Conservation (phyloP, 2,329 filamentous ascomycete species). For the Blastomyces emzantsi region DNA sequence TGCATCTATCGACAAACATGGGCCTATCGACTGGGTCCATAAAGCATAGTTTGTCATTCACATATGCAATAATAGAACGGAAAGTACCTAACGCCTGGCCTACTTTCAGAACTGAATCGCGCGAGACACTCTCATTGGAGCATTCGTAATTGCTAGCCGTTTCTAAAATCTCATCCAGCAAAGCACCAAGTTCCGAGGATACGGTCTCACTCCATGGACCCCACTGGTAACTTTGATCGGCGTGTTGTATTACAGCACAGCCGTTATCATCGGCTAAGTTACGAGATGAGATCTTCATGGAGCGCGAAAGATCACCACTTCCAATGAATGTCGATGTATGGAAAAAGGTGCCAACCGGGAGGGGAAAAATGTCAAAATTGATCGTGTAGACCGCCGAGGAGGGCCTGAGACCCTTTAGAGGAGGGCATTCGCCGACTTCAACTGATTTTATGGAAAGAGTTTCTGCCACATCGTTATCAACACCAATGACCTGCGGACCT, state of each 20-base stretch:
- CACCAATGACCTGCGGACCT: constrained; percentile 36
- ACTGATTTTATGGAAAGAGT: constrained; percentile 6
- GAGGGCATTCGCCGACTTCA: background rate
- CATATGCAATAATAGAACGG: constrained; percentile 42
- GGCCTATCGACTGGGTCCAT: constrained; percentile 46
- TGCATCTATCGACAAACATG: constrained; percentile 35
- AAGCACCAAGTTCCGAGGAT: constrained; percentile 37
- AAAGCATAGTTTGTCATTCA: constrained; percentile 43
- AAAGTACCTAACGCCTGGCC: constrained; percentile 19
- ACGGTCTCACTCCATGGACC: constrained; percentile 49
- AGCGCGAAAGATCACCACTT: constrained; percentile 44
- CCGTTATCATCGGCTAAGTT: constrained; percentile 38
- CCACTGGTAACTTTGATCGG: constrained; percentile 36
- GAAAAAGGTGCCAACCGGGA: constrained; percentile 47
- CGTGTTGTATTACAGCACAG: constrained; percentile 31
- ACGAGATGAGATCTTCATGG: constrained; percentile 33
- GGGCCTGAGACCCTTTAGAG: constrained; percentile 37
- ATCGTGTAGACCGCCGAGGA: constrained; percentile 43
- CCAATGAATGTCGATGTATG: constrained; percentile 50
- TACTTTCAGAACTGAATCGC: constrained; percentile 11
- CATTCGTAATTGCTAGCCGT: background rate
- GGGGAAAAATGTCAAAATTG: constrained; percentile 45
- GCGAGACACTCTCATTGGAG: constrained; percentile 7
- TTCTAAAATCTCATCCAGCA: constrained; percentile 27
- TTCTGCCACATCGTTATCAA: constrained; percentile 17